Conservation (phyloP, 495 filamentous ascomycete species). For the Aspergillus ellipticus region DNA sequence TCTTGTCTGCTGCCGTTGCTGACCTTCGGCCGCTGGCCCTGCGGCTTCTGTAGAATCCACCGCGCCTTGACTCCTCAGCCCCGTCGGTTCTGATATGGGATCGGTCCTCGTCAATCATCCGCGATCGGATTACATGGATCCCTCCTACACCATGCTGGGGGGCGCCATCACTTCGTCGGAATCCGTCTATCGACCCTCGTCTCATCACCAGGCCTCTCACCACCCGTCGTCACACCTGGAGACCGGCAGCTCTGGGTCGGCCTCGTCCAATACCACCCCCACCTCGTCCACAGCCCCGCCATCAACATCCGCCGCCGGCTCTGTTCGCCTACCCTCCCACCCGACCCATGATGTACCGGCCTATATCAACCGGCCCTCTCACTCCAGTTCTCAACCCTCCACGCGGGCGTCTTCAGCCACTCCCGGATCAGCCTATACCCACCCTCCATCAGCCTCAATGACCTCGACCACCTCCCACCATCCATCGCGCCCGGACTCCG, state of each 20-base stretch:
- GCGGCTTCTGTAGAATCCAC: slow-evolving; percentile 7
- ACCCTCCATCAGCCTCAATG: slow-evolving; percentile 27
- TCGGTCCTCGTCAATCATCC: slow-evolving; percentile 45
- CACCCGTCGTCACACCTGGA: slow-evolving; percentile 25
- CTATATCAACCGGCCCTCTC: slow-evolving; percentile 34
- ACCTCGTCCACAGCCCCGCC: slow-evolving; percentile 41
- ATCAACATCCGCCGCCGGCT: slow-evolving; percentile 30
- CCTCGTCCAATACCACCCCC: slow-evolving; percentile 37
- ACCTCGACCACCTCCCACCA: slow-evolving; percentile 25
- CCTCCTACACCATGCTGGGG: slow-evolving; percentile 50
- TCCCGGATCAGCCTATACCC: slow-evolving; percentile 23
- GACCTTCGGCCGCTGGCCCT: slow-evolving; percentile 11
- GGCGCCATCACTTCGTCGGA: slow-evolving; percentile 40
- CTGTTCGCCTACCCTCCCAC: slow-evolving; percentile 33
- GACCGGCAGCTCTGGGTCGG: slow-evolving; percentile 32
- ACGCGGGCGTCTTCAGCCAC: slow-evolving; percentile 26
- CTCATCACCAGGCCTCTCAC: slow-evolving; percentile 13
- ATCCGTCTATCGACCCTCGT: slow-evolving; percentile 32
- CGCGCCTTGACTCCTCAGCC: slow-evolving; percentile 4
- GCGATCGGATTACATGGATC: slow-evolving; percentile 41
- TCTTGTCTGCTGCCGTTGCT: slow-evolving; percentile 11
- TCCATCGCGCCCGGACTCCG: slow-evolving; percentile 20
- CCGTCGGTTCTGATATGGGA: slow-evolving; percentile 36
- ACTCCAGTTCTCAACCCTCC: slow-evolving; percentile 24
- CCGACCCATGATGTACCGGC: slow-evolving; percentile 38